Evolutionary conservation across 345 rosid species (phyloP).

Genomic region (Gossypium stocksii): DNA sequence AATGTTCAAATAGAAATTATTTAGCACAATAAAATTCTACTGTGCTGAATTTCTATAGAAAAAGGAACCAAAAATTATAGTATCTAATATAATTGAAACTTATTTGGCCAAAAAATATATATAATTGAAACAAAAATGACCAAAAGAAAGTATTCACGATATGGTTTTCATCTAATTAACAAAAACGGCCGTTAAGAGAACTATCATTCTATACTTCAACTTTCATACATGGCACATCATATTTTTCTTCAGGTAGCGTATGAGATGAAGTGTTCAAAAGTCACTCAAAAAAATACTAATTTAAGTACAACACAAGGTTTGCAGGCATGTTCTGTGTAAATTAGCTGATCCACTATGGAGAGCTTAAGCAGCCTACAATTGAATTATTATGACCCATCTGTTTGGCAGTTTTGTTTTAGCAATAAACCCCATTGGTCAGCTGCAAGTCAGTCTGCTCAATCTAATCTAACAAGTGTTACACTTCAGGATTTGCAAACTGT

Average conservation of each 20-base stretch:
- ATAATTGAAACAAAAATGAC: too few relatives aligned
- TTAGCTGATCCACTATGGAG: background rate
- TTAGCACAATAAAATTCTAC: background rate
- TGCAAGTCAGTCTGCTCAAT: background rate
- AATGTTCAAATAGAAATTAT: background rate
- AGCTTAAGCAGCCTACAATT: background rate
- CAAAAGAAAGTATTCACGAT: background rate
- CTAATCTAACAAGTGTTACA: background rate
- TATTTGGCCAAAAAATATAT: too few relatives aligned
- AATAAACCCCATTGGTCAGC: background rate
- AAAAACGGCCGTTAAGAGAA: background rate
- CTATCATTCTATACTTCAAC: background rate
- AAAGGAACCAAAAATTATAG: background rate
- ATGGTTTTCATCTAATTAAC: background rate
- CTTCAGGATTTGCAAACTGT: background rate
- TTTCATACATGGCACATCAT: background rate
- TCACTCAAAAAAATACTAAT: background rate
- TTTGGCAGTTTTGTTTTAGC: background rate
- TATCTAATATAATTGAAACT: background rate
- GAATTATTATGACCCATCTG: background rate
- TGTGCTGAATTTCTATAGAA: background rate
- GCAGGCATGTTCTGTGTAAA: background rate
- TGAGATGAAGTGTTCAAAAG: background rate
- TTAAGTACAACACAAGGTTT: background rate
- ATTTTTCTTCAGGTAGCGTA: background rate